A percentile compares a stretch with the other conserved stretches of the same genome.
phyloP scores from a whole-genome alignment of 169 alveolate genomes.

The Besnoitia besnoiti region DNA sequence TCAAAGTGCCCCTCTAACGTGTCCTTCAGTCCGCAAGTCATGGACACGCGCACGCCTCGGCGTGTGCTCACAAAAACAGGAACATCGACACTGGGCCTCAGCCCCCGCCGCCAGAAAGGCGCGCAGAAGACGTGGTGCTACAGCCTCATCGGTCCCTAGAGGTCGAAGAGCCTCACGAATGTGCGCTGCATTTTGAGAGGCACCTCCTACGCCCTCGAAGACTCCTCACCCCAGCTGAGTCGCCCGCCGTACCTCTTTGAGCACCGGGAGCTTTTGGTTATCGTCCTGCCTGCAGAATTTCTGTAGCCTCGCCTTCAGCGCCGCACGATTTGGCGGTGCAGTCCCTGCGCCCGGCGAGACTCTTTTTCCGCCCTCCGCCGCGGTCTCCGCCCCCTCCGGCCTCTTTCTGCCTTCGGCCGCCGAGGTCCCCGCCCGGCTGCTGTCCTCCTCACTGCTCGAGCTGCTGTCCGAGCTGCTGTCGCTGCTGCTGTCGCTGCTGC shows the following conservation, averaged over 20 bases:
- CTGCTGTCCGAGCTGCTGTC: conserved; percentile 33
- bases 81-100: too few species aligned
- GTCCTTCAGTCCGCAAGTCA: too few species aligned
- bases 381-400: neutral
- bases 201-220: too few species aligned
- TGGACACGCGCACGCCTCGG: too few species aligned
- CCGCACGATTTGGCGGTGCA: neutral
- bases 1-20: too few species aligned
- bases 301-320: conserved; percentile 3
- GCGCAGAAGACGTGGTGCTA: too few species aligned
- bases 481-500: conserved; percentile 41
- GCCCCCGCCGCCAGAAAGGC: too few species aligned
- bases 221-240: too few species aligned
- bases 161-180: too few species aligned
- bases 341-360: neutral
- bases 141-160: too few species aligned
- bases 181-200: too few species aligned
- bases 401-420: neutral
- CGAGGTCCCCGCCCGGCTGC: neutral
- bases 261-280: conserved; percentile 20
- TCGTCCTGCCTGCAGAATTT: conserved; percentile 17
- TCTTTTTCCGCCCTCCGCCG: neutral
- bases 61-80: too few species aligned
- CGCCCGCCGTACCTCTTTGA: conserved; percentile 7
- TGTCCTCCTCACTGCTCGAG: conserved; percentile 27